Base-by-base conservation (phyloP, 805 yeast species). In the Sugiyamaella lignohabitans region DNA sequence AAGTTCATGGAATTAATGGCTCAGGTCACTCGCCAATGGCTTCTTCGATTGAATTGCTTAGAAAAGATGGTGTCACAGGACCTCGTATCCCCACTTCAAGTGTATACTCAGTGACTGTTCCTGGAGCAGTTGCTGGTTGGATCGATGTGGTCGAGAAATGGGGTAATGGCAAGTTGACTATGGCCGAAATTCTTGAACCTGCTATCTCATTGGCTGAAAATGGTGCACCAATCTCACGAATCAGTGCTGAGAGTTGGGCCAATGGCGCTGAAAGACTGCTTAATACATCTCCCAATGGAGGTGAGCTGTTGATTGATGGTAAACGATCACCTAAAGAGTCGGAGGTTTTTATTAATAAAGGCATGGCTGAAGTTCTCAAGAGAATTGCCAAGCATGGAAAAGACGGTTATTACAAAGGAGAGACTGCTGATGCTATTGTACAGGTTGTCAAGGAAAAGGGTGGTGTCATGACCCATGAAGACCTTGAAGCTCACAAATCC, bases 51-150 rank as follows among this genome's bases (percentile, higher is more conserved):
- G 81, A 80, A 14, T 64, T 70, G 50, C 69, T 80, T 2, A 60
- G 65, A 49, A 58, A 71, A 42, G 66, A 69, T 18, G 76, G 75
- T 16, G 64, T 74, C 36, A 61, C 68, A 6, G 68, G 76, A 34
- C 63, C 66, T 22, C 71, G 87, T 57, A 67, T 84, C 24, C 78
- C 78, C 0, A 56, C 56, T 10, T 66, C 66, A 24, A 80, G 86
- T 2, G 74, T 79, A 2, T 78, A 77, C 48, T 65, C 82, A 0
- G 76, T 81, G 5, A 81, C 80, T 43, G 88, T 84, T 3, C 93
- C 93, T 0, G 94, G 94, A 3, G 82, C 87, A 1, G 72, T 84
- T 41, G 86, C 87, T 4, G 91, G 87, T 0, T 85, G 93, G 93
- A 60, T 72, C 39, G 93, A 84, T 61, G 75, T 86, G 2, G 65